Base-by-base conservation (phyloP, 176 grass and related monocot species). In the Juncus inflexus region DNA sequence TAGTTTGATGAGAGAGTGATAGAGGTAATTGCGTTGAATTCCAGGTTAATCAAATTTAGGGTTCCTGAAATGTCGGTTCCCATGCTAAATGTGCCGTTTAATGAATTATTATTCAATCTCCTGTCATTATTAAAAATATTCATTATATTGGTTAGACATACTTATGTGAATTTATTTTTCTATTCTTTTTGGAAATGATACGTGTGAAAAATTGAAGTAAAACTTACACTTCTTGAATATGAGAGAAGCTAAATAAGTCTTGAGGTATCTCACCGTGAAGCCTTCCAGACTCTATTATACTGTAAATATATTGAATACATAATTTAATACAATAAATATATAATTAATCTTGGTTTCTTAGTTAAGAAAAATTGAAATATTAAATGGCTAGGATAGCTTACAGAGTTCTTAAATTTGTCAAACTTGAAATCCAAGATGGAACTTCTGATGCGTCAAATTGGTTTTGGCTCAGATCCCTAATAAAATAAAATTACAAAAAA, bases 391-490 rank as follows among this genome's bases (percentile, higher is more conserved):
- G n/a, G 60, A 39, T 60, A 53, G 63, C 76, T 89, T 77, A 96
- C 87, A 91, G 77, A 13, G 62, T 71, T 66, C 63, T 87, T 63
- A 96, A 59, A 1, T 2, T 9, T 0, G 1, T 0, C 35, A 88
- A 81, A 41, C 42, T 15, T 52, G 87, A 62, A 45, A 96, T 77
- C 87, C 84, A 91, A n/a, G 58, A 42, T 62, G 87, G 91, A 81
- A 71, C 59, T 37, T 88, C 57, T 40, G 87, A 89, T 51, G 67
- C 54, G 3, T 56, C 47, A 81, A 96, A 91, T 55, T 41, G 67
- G 45, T 96, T 96, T 38, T 96, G 83, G 64, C 92, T 96, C 55
- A 91, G 72, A 69, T 91, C 92, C 82, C 92, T 96, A 55, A 67
- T 37, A 13, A 74, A 56, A 58, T 35, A 70, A 16, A 57, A 57